These are phyloP conservation scores for Prasinococcaceae sp. DNA, from an alignment of 139 green algal genomes.

Conservation along the genomic window DNA sequence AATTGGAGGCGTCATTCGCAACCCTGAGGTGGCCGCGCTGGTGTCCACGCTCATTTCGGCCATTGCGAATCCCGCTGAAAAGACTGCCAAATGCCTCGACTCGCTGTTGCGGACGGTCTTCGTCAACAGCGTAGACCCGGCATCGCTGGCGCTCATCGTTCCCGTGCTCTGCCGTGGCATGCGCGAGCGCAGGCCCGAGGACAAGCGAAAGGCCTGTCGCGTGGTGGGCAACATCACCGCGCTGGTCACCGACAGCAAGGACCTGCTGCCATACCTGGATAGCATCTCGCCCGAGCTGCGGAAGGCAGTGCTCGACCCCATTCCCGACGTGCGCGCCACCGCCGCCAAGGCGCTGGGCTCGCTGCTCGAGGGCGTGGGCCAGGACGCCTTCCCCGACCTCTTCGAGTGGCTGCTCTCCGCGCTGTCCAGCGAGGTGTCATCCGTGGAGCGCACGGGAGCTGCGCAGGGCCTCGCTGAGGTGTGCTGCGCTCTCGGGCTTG, in stretches of 20 bases:
- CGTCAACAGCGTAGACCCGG: conserved; percentile 84
- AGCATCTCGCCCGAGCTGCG: conserved; percentile 83
- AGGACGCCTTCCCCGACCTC: conserved; percentile 28
- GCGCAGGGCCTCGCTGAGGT: conserved; percentile 31
- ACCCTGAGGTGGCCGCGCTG: conserved; percentile 77
- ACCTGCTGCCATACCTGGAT: conserved; percentile 85
- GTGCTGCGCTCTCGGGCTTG: conserved; percentile 11
- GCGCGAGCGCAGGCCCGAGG: conserved; percentile 69
- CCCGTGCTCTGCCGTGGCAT: conserved; percentile 79
- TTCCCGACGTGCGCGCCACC: conserved; percentile 73
- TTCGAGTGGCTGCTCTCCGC: conserved; percentile 34
- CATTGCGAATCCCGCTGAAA: conserved; percentile 64
- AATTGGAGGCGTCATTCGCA: conserved; percentile 82
- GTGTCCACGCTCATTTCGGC: conserved; percentile 66
- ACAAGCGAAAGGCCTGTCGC: conserved; percentile 79
- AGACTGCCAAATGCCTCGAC: conserved; percentile 52
- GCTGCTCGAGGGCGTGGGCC: conserved; percentile 64
- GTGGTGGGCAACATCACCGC: conserved; percentile 88
- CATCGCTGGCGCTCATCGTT: conserved; percentile 84
- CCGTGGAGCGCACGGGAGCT: conserved; percentile 44
- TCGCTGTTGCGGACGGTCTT: conserved; percentile 68
- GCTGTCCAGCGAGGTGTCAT: conserved; percentile 47
- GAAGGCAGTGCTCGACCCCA: conserved; percentile 76
- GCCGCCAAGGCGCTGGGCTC: conserved; percentile 68
- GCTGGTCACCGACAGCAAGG: conserved; percentile 82